Evolutionary conservation across 2,329 filamentous ascomycete species (phyloP).

Genomic region (Calycina marina): DNA sequence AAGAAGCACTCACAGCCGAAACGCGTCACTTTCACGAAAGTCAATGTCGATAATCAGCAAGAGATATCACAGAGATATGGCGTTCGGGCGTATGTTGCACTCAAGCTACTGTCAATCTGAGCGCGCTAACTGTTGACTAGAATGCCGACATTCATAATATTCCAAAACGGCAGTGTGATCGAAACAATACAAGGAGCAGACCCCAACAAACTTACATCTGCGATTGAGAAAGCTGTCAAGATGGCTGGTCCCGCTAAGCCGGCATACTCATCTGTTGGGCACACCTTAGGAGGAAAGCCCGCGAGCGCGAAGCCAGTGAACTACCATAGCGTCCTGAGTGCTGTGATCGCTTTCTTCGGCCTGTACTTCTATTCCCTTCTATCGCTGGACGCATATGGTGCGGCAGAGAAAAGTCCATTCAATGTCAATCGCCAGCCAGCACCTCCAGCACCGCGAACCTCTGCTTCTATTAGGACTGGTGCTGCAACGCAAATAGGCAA

Average conservation of each 20-base stretch:
- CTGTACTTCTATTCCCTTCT: constrained; percentile 48
- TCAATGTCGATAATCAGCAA: constrained; percentile 76
- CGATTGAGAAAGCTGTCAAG: constrained; percentile 56
- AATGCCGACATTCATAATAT: constrained; percentile 92
- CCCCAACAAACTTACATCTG: constrained; percentile 56
- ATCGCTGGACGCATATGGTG: constrained; percentile 47
- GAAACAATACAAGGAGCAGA: constrained; percentile 74
- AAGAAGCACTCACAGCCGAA: constrained; percentile 66
- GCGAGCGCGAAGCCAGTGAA: constrained; percentile 20
- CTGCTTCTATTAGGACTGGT: constrained; percentile 18
- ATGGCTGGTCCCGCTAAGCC: constrained; percentile 29
- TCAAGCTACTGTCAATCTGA: constrained; percentile 5
- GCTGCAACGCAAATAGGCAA: constrained; percentile 17
- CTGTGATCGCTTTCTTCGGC: constrained; percentile 40
- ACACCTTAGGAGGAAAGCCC: constrained; percentile 37
- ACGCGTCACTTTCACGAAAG: constrained; percentile 78
- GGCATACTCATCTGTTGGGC: constrained; percentile 38
- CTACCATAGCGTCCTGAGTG: constrained; percentile 32
- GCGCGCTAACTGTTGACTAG: constrained; percentile 20
- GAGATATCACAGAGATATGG: constrained; percentile 64
- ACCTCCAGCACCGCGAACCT: constrained; percentile 7
- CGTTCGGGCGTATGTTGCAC: constrained; percentile 49
- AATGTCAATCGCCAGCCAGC: constrained; percentile 29
- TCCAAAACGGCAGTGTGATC: constrained; percentile 58
- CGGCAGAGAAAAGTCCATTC: constrained; percentile 44